These are phyloP conservation scores for Neoconidiobolus thromboides DNA, from an alignment of 371 early-diverging fungal species.

Conservation along the genomic window DNA sequence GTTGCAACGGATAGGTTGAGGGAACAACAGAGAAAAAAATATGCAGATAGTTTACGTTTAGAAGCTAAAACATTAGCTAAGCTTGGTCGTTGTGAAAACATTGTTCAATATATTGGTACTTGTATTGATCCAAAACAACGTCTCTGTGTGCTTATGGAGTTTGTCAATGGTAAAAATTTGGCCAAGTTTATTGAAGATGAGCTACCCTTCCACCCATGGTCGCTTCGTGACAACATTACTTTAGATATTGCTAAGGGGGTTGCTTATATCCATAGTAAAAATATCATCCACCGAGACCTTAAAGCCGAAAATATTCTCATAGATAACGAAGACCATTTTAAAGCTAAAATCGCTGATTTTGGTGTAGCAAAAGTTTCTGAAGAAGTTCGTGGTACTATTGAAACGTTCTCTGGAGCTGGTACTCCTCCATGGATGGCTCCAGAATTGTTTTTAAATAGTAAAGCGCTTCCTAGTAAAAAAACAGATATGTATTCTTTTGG, in stretches of 20 bases:
- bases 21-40: constrained; percentile 1
- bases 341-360: constrained; percentile 62
- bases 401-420: constrained; percentile 5
- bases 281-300: constrained; percentile 81
- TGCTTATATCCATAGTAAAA: constrained; percentile 60
- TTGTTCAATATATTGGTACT: constrained; percentile 3
- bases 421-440: constrained; percentile 6
- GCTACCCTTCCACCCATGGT: constrained; percentile 3
- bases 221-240: constrained; percentile 13
- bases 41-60: constrained; percentile 1
- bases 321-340: constrained; percentile 41
- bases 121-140: constrained; percentile 4
- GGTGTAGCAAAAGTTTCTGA: constrained; percentile 66
- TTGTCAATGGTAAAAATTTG: constrained; percentile 4
- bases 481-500: constrained; percentile 5
- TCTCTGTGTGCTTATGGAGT: constrained; percentile 3
- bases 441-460: constrained; percentile 2
- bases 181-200: constrained; percentile 6
- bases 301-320: constrained; percentile 73
- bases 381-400: constrained; percentile 2
- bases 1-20: background rate
- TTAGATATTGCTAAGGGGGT: constrained; percentile 70
- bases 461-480: constrained; percentile 2
- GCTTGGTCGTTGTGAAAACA: constrained; percentile 1
- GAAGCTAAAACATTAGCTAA: constrained; percentile 4